Evolutionary conservation across 805 yeast species (phyloP), one percentile per base, ranked within the genome.

Genomic region (Monosporozyma aerobia): DNA sequence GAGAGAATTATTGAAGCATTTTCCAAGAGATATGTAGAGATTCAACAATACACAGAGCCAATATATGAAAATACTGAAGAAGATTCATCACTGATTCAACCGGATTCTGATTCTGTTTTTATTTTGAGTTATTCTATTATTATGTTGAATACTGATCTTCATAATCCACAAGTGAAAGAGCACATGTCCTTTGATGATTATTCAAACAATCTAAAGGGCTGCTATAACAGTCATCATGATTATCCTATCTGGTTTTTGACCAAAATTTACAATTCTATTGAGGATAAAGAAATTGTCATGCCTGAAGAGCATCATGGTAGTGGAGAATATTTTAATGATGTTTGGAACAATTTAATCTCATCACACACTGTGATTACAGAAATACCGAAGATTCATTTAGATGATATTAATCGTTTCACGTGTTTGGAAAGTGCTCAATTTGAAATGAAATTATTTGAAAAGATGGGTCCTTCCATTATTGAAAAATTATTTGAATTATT

Each of bases 241-340:
- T 90, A 87, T 71, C 92, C 95, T 2, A 77, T 76, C 23, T 90
- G 95, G 86, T 92, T 89, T 63, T 73, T 92, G 56, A 81, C 83
- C 54, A 85, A 79, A 57, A 89, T 92, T 29, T 94, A 86, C 67
- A 71, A 77, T 27, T 85, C 95, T 1, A 90, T 94, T 52, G 77
- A 80, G 55, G 87, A 84, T 51, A 79, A 85, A 50, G 99, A 94
- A 68, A 94, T 94, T 56, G 88, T 94, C 47, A 87, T 95, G 90
- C 98, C 99, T 0, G 98, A 94, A 61, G 99, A 94, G 63, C 97
- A 92, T 61, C 95, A 89, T 64, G 94, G 92, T 11, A 87, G 90
- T 11, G 87, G 89, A 27, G 88, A 86, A 63, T 85, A 96, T 83
- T 92, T 90, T 68, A 97, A 90, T 63, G 92, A 87, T 62, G 73